These are phyloP conservation scores for Arxiozyma slooffiae DNA, from an alignment of 1,139 yeast genomes.

Conservation along the genomic window DNA sequence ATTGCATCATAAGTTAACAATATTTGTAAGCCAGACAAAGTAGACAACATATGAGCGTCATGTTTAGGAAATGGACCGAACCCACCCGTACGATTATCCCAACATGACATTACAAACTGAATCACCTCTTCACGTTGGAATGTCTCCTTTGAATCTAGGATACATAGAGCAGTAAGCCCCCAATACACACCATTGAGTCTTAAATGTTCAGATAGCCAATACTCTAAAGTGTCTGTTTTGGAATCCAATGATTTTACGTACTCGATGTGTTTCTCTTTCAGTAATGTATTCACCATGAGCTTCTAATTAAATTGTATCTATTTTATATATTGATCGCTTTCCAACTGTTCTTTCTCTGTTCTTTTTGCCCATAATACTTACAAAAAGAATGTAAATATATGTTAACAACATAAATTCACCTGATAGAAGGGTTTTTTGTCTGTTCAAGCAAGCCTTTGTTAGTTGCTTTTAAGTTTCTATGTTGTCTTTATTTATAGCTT, in stretches of 20 bases:
- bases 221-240: slow-evolving; percentile 52
- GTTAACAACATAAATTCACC: no score
- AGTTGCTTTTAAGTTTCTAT: no score
- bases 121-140: slow-evolving; percentile 55
- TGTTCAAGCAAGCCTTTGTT: not conserved
- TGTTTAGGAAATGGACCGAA: slow-evolving; percentile 86
- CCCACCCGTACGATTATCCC: slow-evolving; percentile 56
- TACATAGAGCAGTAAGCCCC: slow-evolving; percentile 75
- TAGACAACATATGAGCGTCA: slow-evolving; percentile 81
- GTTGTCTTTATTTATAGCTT: not conserved
- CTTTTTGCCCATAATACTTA: no score
- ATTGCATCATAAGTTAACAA: slow-evolving; percentile 56
- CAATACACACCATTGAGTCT: slow-evolving; percentile 89
- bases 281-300: not conserved
- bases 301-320: not conserved
- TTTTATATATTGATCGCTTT: not conserved
- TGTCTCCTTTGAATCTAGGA: slow-evolving; percentile 48
- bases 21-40: slow-evolving; percentile 79
- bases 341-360: not conserved
- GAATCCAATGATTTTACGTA: slow-evolving; percentile 45
- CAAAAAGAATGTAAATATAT: not conserved
- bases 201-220: slow-evolving; percentile 85
- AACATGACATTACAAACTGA: slow-evolving; percentile 59
- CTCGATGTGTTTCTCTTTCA: slow-evolving; percentile 41
- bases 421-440: no score